Evolutionary conservation across 139 green algal genomes (phyloP), one percentile per base, ranked within the genome.

Genomic region (Diplosphaera chodatii): DNA sequence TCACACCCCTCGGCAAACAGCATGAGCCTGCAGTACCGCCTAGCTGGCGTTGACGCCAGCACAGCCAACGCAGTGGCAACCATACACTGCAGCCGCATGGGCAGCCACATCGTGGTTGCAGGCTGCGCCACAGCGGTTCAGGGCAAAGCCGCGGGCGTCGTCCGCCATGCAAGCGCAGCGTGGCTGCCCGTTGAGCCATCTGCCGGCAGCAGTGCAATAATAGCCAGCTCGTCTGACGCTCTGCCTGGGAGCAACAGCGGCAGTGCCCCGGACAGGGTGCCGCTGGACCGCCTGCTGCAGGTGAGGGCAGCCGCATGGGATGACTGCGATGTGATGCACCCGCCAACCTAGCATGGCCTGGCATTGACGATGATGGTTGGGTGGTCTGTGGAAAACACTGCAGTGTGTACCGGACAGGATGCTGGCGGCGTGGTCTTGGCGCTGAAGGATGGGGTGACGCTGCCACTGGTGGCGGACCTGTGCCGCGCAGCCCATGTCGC

Each of bases 401-500:
- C 40, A 20, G 25, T 27, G 18, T 40, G 28, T 25, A 8, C 40
- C 30, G 41, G 67, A 37, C 32, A 55, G 6, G 13, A 59, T 31
- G 0, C 66, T 55, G 63, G 67, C 21, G n/a, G 56, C 23, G 62
- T 85, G 29, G 80, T 75, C 68, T 41, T 62, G 22, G 25, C 33
- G 28, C 80, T 87, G 67, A 74, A 83, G 63, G 77, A 81, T 30
- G 34, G 32, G 3, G 29, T 82, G 30, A 63, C 69, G 3, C 64
- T 82, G 18, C 75, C 75, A 28, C 37, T 77, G 70, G 55, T 76
- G 22, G 30, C 69, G 20, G 73, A 74, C 1, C 62, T 64, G 29
- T 77, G 69, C 55, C 73, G 71, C 33, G 78, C 72, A 27, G 82
- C 81, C 27, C 80, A 80, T 20, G 40, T 79, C 29, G 10, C 67